These are phyloP conservation scores for Sarocladium brachiariae DNA, from an alignment of 2,329 filamentous ascomycete genomes.

Conservation along the genomic window DNA sequence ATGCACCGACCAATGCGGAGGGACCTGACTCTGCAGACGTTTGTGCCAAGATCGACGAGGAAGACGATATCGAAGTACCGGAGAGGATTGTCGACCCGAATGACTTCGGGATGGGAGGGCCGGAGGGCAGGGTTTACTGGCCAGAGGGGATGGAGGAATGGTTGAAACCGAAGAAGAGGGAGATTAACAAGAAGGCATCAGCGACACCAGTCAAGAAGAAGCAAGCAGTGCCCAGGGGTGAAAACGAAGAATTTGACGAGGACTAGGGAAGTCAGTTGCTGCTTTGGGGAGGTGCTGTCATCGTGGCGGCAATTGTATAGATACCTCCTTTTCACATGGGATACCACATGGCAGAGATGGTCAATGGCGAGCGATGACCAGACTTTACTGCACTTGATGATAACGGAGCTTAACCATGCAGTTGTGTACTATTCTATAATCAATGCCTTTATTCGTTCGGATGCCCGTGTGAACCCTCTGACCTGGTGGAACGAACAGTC, in stretches of 20 bases:
- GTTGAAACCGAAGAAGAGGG: slow-evolving; percentile 72
- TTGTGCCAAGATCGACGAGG: slow-evolving; percentile 17
- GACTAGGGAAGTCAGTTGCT: background rate
- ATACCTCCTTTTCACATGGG: background rate
- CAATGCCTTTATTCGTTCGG: no score
- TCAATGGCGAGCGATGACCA: no score
- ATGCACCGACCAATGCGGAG: background rate
- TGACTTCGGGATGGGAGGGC: slow-evolving; percentile 81
- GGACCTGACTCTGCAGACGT: slow-evolving; percentile 20
- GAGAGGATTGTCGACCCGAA: slow-evolving; percentile 50
- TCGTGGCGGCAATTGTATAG: background rate
- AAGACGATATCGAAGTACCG: slow-evolving; percentile 31
- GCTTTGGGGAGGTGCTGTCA: background rate
- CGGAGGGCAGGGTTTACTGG: slow-evolving; percentile 80
- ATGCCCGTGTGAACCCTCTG: no score
- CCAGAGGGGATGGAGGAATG: slow-evolving; percentile 85
- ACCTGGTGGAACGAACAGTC: no score
- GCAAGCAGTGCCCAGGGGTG: slow-evolving; percentile 25
- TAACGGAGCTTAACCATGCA: no score
- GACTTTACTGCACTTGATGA: no score
- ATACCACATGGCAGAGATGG: no score
- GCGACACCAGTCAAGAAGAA: slow-evolving; percentile 19
- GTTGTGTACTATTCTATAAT: no score
- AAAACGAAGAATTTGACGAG: slow-evolving; percentile 22
- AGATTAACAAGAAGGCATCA: slow-evolving; percentile 44